A percentile compares a stretch with the other conserved stretches of the same genome.
Conservation (phyloP, 2,329 filamentous ascomycete species). For the Diaporthe aspalathi region DNA sequence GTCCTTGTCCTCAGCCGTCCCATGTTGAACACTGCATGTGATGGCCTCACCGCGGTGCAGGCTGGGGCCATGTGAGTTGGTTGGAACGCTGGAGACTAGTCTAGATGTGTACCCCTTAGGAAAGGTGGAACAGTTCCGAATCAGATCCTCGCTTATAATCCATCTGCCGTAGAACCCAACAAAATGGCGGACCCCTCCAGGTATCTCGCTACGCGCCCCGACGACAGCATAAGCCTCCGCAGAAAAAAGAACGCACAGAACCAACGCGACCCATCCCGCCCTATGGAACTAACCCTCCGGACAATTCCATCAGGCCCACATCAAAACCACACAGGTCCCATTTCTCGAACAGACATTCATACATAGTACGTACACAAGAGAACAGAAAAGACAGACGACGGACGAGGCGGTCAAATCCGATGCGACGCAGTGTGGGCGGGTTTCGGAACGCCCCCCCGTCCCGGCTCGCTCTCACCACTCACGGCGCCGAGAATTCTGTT, state of each 20-base stretch:
- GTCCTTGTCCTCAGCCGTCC: neutral
- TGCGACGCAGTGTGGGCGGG: constrained; percentile 19
- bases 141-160: neutral
- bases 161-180: neutral
- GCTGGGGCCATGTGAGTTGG: neutral
- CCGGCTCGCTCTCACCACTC: neutral
- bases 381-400: neutral
- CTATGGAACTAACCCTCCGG: neutral
- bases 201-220: neutral
- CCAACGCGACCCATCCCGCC: neutral
- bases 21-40: neutral
- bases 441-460: neutral
- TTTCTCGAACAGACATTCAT: neutral
- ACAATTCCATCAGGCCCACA: constrained; percentile 4
- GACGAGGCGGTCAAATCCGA: constrained; percentile 1
- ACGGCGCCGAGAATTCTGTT: constrained; percentile 32
- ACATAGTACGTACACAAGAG: neutral
- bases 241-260: neutral
- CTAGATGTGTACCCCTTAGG: neutral
- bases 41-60: neutral
- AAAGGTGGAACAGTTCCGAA: neutral
- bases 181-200: no score
- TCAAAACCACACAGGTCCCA: neutral
- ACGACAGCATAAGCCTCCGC: neutral
- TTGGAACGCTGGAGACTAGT: neutral